A percentile compares a stretch with the other conserved stretches of the same genome.
phyloP scores from a whole-genome alignment of 305 asterid species.

The Plantago coronopus region DNA sequence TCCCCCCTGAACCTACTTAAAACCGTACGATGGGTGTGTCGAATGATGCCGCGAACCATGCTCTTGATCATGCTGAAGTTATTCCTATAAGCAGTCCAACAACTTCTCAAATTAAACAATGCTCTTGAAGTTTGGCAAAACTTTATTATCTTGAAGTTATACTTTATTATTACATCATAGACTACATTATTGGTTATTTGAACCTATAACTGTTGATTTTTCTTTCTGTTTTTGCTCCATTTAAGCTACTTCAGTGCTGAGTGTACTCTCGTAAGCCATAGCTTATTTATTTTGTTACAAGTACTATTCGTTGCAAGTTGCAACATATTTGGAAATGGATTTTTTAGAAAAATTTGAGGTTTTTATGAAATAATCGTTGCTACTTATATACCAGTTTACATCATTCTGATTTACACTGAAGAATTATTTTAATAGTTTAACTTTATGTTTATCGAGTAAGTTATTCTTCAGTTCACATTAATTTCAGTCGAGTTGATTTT shows the following conservation, averaged over 20 bases:
- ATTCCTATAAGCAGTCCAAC: no score
- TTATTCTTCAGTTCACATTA: no score
- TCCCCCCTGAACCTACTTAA: slow-evolving; percentile 59
- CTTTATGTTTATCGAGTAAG: no score
- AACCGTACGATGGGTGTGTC: slow-evolving; percentile 62
- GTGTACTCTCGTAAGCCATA: slow-evolving; percentile 4
- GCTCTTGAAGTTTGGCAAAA: slow-evolving; percentile 62
- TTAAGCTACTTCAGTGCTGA: background rate
- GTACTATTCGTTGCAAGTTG: background rate
- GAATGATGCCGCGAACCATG: slow-evolving; percentile 61
- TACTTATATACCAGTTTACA: no score
- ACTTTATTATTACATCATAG: background rate
- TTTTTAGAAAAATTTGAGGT: background rate
- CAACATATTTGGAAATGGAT: no score
- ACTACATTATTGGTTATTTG: no score
- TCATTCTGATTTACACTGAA: no score
- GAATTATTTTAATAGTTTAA: no score
- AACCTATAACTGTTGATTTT: no score
- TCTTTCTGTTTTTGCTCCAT: background rate
- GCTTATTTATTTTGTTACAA: background rate
- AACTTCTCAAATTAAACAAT: no score
- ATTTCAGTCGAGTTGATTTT: no score
- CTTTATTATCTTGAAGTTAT: slow-evolving; percentile 33
- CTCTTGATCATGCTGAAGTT: no score
- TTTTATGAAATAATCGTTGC: background rate